A percentile compares a stretch with the other conserved stretches of the same genome.
These are phyloP conservation scores for Aspergillus diversus DNA, from an alignment of 495 filamentous ascomycete genomes.

Conservation along the genomic window DNA sequence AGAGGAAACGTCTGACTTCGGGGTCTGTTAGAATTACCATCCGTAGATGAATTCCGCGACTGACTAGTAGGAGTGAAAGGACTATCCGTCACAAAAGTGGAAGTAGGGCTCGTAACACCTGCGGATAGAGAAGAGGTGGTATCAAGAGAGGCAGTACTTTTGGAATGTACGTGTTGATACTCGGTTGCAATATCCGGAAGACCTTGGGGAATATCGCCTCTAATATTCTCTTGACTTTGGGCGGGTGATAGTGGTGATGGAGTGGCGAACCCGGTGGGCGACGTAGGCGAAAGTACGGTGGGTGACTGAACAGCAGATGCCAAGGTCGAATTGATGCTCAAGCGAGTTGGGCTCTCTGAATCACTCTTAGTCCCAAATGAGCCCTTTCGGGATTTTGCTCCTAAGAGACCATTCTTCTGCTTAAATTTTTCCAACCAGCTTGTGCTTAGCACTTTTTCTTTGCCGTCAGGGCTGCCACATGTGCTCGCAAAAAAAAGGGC, in stretches of 20 bases:
- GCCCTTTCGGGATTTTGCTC: slow-evolving; percentile 68
- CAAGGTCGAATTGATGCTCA: slow-evolving; percentile 53
- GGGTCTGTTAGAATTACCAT: slow-evolving; percentile 65
- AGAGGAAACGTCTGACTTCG: slow-evolving; percentile 92
- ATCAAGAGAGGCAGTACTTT: slow-evolving; percentile 61
- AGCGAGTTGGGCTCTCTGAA: slow-evolving; percentile 43
- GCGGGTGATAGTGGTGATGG: slow-evolving; percentile 69
- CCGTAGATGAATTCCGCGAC: slow-evolving; percentile 59
- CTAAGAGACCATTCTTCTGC: slow-evolving; percentile 79
- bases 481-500: slow-evolving; percentile 83
- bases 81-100: slow-evolving; percentile 79
- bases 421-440: slow-evolving; percentile 97
- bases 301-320: slow-evolving; percentile 68
- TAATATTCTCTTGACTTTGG: slow-evolving; percentile 68
- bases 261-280: slow-evolving; percentile 63
- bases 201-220: slow-evolving; percentile 53
- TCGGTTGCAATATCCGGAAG: slow-evolving; percentile 53
- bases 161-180: slow-evolving; percentile 61
- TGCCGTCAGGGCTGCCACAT: slow-evolving; percentile 73
- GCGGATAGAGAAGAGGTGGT: slow-evolving; percentile 69
- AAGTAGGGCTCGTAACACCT: slow-evolving; percentile 80
- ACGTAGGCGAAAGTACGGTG: slow-evolving; percentile 70
- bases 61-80: slow-evolving; percentile 72
- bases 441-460: slow-evolving; percentile 72
- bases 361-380: slow-evolving; percentile 66